A percentile compares a stretch with the other conserved stretches of the same genome.
phyloP scores from a whole-genome alignment of 192 early-diverging fungal genomes.

The Phycomyces blakesleeanus region DNA sequence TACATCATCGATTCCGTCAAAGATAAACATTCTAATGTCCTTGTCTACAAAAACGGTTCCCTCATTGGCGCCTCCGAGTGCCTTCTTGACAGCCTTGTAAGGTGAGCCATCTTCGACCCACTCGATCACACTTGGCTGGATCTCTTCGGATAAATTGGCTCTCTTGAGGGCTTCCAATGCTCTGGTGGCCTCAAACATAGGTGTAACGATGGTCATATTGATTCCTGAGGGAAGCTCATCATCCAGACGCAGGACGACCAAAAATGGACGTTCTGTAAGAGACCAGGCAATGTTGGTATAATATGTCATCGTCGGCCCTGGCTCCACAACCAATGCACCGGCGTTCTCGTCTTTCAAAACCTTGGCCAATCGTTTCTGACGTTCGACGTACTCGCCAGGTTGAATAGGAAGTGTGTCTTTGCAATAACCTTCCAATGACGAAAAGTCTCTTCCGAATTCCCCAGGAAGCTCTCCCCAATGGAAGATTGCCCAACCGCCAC shows the following conservation, averaged over 20 bases:
- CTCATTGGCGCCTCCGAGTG: conserved; percentile 23
- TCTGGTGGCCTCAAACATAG: conserved; percentile 48
- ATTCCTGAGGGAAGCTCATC: conserved; percentile 11
- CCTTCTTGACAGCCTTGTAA: conserved; percentile 33
- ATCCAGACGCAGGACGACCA: conserved; percentile 30
- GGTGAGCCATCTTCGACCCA: conserved; percentile 49
- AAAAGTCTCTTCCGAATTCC: neutral
- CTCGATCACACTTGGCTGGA: conserved; percentile 24
- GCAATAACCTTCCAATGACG: conserved; percentile 36
- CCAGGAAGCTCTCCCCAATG: neutral
- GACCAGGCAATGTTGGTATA: conserved; percentile 47
- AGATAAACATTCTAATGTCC: conserved; percentile 42
- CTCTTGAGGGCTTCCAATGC: conserved; percentile 29
- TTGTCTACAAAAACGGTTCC: conserved; percentile 38
- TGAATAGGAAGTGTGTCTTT: conserved; percentile 36
- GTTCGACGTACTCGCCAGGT: conserved; percentile 33
- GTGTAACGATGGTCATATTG: conserved; percentile 42
- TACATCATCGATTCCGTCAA: conserved; percentile 25
- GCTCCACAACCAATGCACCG: conserved; percentile 42
- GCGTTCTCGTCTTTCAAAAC: conserved; percentile 31
- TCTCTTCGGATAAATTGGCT: conserved; percentile 17
- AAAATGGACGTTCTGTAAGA: conserved; percentile 45
- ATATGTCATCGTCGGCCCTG: conserved; percentile 46
- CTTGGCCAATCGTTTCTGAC: conserved; percentile 36
- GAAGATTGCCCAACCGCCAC: no score